A percentile compares a stretch with the other conserved stretches of the same genome.
Conservation (phyloP, 305 asterid species). For the Salvia sclarea region DNA sequence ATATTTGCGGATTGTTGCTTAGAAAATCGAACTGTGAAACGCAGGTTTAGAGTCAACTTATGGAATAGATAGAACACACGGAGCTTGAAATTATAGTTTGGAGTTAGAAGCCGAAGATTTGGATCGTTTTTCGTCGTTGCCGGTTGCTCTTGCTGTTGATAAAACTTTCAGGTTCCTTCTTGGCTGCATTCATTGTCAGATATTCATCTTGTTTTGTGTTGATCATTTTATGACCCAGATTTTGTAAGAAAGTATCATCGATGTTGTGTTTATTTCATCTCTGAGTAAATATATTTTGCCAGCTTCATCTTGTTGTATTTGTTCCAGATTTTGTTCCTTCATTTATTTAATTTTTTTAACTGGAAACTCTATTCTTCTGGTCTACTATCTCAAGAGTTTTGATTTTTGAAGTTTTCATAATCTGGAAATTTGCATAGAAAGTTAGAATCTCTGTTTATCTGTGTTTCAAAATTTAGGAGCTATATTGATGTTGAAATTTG, state of each 20-base stretch:
- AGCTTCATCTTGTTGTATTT: conserved; percentile 14
- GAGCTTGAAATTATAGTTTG: conserved; percentile 9
- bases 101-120: conserved; percentile 3
- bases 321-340: background rate
- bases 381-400: background rate
- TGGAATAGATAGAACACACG: conserved; percentile 9
- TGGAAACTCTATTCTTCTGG: background rate
- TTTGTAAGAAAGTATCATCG: conserved; percentile 23
- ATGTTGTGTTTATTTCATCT: background rate
- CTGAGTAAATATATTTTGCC: conserved; percentile 30
- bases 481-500: background rate
- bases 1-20: conserved; percentile 4
- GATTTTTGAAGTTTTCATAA: conserved; percentile 7
- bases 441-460: background rate
- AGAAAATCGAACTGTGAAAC: conserved; percentile 9
- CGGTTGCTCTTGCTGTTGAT: conserved; percentile 31
- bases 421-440: background rate
- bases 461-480: background rate
- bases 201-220: conserved; percentile 31
- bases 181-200: conserved; percentile 23
- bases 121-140: conserved; percentile 13
- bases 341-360: no score
- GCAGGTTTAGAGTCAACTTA: conserved; percentile 36
- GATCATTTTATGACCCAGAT: conserved; percentile 18
- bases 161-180: conserved; percentile 18